These are phyloP conservation scores for Cercospora sesami DNA, from an alignment of 2,329 filamentous ascomycete genomes.

Conservation along the genomic window DNA sequence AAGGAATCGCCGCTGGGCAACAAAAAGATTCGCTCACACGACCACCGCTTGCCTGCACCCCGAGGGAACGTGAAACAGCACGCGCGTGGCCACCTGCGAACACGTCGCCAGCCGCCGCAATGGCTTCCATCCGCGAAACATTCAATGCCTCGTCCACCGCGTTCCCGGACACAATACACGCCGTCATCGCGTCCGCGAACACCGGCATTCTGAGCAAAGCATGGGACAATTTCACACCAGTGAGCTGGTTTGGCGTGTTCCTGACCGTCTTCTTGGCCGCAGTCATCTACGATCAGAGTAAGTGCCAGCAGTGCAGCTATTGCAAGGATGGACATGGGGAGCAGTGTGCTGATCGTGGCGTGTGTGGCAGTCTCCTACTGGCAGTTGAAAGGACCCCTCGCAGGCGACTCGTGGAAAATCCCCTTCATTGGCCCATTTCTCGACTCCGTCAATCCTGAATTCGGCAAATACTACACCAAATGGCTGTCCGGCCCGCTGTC, in stretches of 20 bases:
- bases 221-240: conserved; percentile 53
- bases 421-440: conserved; percentile 83
- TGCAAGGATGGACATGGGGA: not conserved
- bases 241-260: conserved; percentile 64
- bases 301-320: conserved; percentile 42
- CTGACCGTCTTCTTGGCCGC: conserved; percentile 69
- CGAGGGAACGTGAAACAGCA: not conserved
- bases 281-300: conserved; percentile 88
- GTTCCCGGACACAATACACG: conserved; percentile 51
- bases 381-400: conserved; percentile 49
- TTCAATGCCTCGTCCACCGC: conserved; percentile 37
- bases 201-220: conserved; percentile 55
- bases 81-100: not conserved
- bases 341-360: not conserved
- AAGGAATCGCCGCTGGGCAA: not conserved
- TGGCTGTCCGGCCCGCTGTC: conserved; percentile 89
- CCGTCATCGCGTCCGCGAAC: conserved; percentile 63
- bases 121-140: conserved; percentile 38
- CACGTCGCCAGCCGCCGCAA: conserved; percentile 13
- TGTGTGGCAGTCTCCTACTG: conserved; percentile 48
- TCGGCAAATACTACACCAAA: conserved; percentile 86
- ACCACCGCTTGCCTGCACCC: not conserved
- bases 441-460: conserved; percentile 86
- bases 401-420: conserved; percentile 50
- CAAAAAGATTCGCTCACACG: conserved; percentile 3